A percentile compares a stretch with the other conserved stretches of the same genome.
phyloP scores from a whole-genome alignment of 768 basidiomycete genomes.

The Rhizopogon vinicolor region DNA sequence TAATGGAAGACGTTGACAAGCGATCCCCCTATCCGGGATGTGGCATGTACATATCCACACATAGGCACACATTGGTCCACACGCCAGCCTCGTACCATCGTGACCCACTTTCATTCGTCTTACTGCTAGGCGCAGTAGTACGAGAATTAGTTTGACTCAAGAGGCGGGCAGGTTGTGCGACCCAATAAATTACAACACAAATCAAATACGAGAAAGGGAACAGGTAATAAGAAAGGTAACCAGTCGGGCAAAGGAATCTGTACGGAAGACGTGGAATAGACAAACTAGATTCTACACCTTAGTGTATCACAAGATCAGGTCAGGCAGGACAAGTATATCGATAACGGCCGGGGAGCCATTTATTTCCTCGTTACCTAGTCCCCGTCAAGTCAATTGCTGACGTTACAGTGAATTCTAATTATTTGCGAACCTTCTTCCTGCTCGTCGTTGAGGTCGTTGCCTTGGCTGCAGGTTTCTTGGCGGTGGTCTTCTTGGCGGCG shows the following conservation, averaged over 20 bases:
- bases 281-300: background rate
- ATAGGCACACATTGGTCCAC: too few species aligned
- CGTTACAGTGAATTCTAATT: background rate
- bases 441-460: conserved; percentile 3
- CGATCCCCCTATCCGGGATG: too few species aligned
- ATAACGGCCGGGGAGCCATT: background rate
- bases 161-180: background rate
- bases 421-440: conserved; percentile 17
- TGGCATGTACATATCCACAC: too few species aligned
- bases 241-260: background rate
- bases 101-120: too few species aligned
- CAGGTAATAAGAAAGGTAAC: background rate
- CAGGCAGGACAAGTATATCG: background rate
- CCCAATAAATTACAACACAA: conserved; percentile 5
- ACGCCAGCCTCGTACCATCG: too few species aligned
- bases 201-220: conserved; percentile 4
- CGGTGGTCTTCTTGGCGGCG: conserved; percentile 29
- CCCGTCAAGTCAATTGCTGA: conserved; percentile 14
- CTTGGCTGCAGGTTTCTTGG: conserved; percentile 20
- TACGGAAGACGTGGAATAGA: background rate
- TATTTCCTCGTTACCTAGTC: background rate
- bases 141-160: background rate
- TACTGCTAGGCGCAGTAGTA: too few species aligned
- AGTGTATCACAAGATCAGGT: conserved; percentile 2
- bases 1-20: too few species aligned